Conservation (phyloP, 2,329 filamentous ascomycete genomes). For the Myotisia sp. region DNA sequence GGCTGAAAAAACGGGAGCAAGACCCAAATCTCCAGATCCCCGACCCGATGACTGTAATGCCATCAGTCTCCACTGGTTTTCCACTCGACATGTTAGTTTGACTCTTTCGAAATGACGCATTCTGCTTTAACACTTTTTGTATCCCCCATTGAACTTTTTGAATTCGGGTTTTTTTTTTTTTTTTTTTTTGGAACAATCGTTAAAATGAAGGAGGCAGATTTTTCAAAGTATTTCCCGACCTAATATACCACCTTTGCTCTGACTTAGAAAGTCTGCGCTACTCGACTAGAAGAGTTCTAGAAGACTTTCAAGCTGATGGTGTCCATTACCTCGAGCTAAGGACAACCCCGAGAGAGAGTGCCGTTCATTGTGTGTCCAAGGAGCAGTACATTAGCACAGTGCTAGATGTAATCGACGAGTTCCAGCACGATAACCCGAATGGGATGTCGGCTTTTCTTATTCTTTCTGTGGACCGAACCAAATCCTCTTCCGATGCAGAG, state of each 20-base stretch:
- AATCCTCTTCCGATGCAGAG: slow-evolving; percentile 43
- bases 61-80: slow-evolving; percentile 56
- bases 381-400: slow-evolving; percentile 52
- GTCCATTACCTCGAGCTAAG: slow-evolving; percentile 67
- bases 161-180: not conserved
- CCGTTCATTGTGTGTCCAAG: slow-evolving; percentile 41
- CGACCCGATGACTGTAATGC: slow-evolving; percentile 57
- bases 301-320: slow-evolving; percentile 54
- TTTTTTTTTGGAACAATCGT: not conserved
- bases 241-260: slow-evolving; percentile 63
- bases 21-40: slow-evolving; percentile 42
- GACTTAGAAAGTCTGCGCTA: slow-evolving; percentile 45
- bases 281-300: slow-evolving; percentile 51
- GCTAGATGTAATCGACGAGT: slow-evolving; percentile 46
- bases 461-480: slow-evolving; percentile 59
- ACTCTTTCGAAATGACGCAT: not conserved
- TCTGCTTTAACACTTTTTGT: too few species aligned
- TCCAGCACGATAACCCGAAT: slow-evolving; percentile 24
- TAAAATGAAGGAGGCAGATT: slow-evolving; percentile 38
- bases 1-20: slow-evolving; percentile 43
- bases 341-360: slow-evolving; percentile 58
- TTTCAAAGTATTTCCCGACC: slow-evolving; percentile 63
- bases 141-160: too few species aligned
- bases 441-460: slow-evolving; percentile 52
- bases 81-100: slow-evolving; percentile 48